Evolutionary conservation across 805 yeast genomes (phyloP).

Genomic region (Candida arabinofermentans): DNA sequence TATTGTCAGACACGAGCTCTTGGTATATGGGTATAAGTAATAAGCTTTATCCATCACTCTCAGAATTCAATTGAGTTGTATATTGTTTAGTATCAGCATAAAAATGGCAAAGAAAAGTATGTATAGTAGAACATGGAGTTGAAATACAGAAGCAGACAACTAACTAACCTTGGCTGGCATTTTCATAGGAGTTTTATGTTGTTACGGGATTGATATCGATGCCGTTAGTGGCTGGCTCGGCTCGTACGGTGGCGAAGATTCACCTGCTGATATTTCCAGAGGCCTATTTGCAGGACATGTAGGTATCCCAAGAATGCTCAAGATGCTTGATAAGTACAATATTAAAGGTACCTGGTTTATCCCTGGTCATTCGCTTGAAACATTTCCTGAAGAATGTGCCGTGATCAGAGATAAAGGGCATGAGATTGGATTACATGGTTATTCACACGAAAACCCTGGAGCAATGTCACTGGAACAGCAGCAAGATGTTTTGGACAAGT

Average conservation of each 20-base stretch:
- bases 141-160: too few species aligned
- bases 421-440: conserved; percentile 36
- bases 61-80: too few species aligned
- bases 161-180: too few species aligned
- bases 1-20: too few species aligned
- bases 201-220: conserved; percentile 36
- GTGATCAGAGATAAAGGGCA: conserved; percentile 33
- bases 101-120: too few species aligned
- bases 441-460: conserved; percentile 35
- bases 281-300: conserved; percentile 36
- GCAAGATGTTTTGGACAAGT: conserved; percentile 31
- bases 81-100: too few species aligned
- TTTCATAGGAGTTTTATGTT: conserved; percentile 33
- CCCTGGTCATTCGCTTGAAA: conserved; percentile 37
- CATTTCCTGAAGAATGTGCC: conserved; percentile 35
- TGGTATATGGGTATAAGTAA: too few species aligned
- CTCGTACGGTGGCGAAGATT: conserved; percentile 36
- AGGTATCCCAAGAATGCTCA: conserved; percentile 33
- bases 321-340: conserved; percentile 30
- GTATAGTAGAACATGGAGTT: too few species aligned
- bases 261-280: conserved; percentile 34
- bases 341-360: conserved; percentile 37
- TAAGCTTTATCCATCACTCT: too few species aligned
- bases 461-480: conserved; percentile 35
- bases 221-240: conserved; percentile 38